A percentile compares a stretch with the other conserved stretches of the same genome.
Evolutionary conservation across 257 asterid genomes (phyloP).

Genomic region (Cordia subcordata): DNA sequence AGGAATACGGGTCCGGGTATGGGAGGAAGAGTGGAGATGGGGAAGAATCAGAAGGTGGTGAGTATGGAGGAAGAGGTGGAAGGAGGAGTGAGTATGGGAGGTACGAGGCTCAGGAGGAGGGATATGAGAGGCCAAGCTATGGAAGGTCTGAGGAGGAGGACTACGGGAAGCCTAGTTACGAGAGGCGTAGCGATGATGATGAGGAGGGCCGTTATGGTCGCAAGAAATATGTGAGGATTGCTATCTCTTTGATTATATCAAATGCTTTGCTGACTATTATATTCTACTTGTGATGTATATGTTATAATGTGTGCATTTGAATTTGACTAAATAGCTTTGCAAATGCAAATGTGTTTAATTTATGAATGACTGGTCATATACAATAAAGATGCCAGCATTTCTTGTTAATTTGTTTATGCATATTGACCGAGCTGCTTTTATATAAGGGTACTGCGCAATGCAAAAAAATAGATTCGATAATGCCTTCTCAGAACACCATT

Average conservation of each 20-base stretch:
- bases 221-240: slow-evolving; percentile 62
- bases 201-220: slow-evolving; percentile 53
- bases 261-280: background rate
- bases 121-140: slow-evolving; percentile 24
- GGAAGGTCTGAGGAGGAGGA: slow-evolving; percentile 45
- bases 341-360: too few relatives aligned
- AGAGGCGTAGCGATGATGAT: slow-evolving; percentile 11
- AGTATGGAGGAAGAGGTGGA: slow-evolving; percentile 25
- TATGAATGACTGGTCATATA: too few relatives aligned
- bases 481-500: too few relatives aligned
- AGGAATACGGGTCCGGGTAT: slow-evolving; percentile 33
- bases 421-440: too few relatives aligned
- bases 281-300: background rate
- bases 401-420: too few relatives aligned
- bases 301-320: background rate
- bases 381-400: too few relatives aligned
- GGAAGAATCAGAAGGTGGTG: slow-evolving; percentile 16
- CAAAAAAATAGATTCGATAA: too few relatives aligned
- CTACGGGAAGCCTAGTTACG: slow-evolving; percentile 15
- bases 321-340: too few relatives aligned
- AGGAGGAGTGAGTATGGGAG: slow-evolving; percentile 5
- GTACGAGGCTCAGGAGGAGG: slow-evolving; percentile 20
- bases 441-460: too few relatives aligned
- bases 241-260: background rate
- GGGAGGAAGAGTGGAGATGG: slow-evolving; percentile 27